Conservation (phyloP, 1,139 yeast species). For the Magnusiomyces tetraspermus region DNA sequence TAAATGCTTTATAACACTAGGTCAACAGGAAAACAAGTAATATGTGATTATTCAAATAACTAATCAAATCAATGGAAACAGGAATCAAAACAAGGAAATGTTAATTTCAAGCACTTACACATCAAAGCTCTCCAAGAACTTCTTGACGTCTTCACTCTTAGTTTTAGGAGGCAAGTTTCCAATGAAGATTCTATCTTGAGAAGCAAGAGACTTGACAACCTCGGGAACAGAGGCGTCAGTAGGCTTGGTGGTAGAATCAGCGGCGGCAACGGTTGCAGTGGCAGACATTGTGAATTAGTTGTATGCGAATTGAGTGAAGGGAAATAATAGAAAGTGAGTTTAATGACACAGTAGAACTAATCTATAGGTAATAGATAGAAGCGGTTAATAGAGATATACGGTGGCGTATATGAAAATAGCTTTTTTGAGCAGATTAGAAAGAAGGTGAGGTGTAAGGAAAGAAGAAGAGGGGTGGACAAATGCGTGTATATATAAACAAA, state of each 20-base stretch:
- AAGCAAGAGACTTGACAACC: background rate
- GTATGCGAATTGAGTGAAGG: background rate
- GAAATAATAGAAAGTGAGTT: background rate
- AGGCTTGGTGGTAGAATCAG: background rate
- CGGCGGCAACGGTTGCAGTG: conserved; percentile 2
- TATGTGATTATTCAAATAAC: no score
- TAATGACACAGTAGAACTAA: conserved; percentile 4
- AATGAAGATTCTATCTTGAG: conserved; percentile 21
- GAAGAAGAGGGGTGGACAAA: no score
- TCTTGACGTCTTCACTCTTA: conserved; percentile 22
- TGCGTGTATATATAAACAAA: no score
- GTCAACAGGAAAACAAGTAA: background rate
- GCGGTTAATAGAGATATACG: background rate
- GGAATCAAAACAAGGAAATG: background rate
- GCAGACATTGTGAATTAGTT: conserved; percentile 1
- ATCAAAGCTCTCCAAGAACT: conserved; percentile 23
- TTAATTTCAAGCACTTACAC: conserved; percentile 24
- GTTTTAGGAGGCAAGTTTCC: conserved; percentile 30
- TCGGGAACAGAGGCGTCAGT: background rate
- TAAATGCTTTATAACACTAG: background rate
- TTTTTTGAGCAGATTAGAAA: background rate
- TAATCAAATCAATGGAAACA: background rate
- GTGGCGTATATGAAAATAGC: background rate
- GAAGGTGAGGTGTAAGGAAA: background rate
- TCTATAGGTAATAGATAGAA: background rate